Evolutionary conservation across 1,284 basidiomycete species (phyloP).

Genomic region (Porodaedalea pini): DNA sequence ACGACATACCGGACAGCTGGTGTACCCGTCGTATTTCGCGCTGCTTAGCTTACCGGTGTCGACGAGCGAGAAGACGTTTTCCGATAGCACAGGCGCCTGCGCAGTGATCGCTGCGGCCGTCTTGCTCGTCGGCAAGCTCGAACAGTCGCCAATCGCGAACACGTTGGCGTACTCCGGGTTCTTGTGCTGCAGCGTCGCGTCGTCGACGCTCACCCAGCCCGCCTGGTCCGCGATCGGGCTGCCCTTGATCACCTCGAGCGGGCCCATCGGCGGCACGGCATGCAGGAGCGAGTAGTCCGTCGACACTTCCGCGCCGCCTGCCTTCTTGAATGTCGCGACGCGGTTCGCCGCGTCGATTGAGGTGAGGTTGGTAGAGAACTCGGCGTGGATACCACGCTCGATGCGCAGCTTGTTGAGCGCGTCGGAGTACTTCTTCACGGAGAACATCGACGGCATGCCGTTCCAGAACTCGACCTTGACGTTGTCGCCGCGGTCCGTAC

Average conservation of each 20-base stretch:
- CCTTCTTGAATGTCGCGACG: slow-evolving; percentile 81
- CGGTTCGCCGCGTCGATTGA: slow-evolving; percentile 67
- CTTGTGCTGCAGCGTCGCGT: slow-evolving; percentile 76
- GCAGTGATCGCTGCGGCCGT: slow-evolving; percentile 92
- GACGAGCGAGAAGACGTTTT: slow-evolving; percentile 80
- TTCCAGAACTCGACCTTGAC: slow-evolving; percentile 83
- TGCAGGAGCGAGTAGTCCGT: slow-evolving; percentile 85
- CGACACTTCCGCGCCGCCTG: slow-evolving; percentile 62
- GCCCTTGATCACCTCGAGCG: slow-evolving; percentile 77
- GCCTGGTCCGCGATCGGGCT: slow-evolving; percentile 75
- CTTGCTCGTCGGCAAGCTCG: slow-evolving; percentile 91
- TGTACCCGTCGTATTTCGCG: slow-evolving; percentile 81
- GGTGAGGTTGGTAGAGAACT: slow-evolving; percentile 80
- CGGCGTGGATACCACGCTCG: slow-evolving; percentile 74
- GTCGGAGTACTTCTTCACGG: slow-evolving; percentile 87
- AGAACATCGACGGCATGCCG: slow-evolving; percentile 95
- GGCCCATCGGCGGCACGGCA: slow-evolving; percentile 89
- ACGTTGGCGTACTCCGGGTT: slow-evolving; percentile 80
- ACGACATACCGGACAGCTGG: slow-evolving; percentile 70
- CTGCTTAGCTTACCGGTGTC: slow-evolving; percentile 65
- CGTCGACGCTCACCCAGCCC: slow-evolving; percentile 88
- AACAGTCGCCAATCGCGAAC: slow-evolving; percentile 89
- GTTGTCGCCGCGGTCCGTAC: slow-evolving; percentile 53
- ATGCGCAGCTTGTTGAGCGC: slow-evolving; percentile 77
- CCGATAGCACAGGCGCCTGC: slow-evolving; percentile 88